A percentile compares a stretch with the other conserved stretches of the same genome.
These are phyloP conservation scores for Inga leiocalycina DNA, from an alignment of 306 rosid genomes.

Conservation along the genomic window DNA sequence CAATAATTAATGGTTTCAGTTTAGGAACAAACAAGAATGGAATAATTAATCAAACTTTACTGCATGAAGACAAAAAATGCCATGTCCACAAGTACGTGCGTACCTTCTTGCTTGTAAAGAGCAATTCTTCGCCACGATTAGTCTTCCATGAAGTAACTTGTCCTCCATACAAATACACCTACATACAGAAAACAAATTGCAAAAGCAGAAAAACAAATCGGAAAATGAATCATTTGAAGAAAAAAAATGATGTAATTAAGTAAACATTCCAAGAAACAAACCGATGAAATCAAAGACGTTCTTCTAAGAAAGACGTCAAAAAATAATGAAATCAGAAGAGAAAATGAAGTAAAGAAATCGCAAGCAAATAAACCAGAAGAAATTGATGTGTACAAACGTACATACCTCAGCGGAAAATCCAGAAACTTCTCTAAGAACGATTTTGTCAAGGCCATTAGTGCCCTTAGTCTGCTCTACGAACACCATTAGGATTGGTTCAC, in stretches of 20 bases:
- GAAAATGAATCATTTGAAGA: not conserved
- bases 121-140: conserved; percentile 70
- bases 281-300: no score
- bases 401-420: conserved; percentile 67
- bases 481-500: not conserved
- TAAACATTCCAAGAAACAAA: not conserved
- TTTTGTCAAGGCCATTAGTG: conserved; percentile 55
- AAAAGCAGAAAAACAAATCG: not conserved
- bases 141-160: conserved; percentile 87
- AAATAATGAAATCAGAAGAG: not conserved
- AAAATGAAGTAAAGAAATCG: not conserved
- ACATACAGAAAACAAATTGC: not conserved
- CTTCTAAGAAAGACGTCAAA: no score
- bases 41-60: not conserved
- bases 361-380: not conserved
- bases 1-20: conserved; percentile 13
- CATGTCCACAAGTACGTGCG: no score
- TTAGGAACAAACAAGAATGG: not conserved
- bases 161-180: conserved; percentile 75
- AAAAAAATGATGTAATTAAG: not conserved
- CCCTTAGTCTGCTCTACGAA: conserved; percentile 50
- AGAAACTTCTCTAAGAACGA: conserved; percentile 60
- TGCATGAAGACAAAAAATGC: no score
- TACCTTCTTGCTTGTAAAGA: conserved; percentile 78
- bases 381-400: not conserved